A percentile compares a stretch with the other conserved stretches of the same genome.
phyloP scores from a whole-genome alignment of 208 protist species.

The Novymonas esmeraldas region DNA sequence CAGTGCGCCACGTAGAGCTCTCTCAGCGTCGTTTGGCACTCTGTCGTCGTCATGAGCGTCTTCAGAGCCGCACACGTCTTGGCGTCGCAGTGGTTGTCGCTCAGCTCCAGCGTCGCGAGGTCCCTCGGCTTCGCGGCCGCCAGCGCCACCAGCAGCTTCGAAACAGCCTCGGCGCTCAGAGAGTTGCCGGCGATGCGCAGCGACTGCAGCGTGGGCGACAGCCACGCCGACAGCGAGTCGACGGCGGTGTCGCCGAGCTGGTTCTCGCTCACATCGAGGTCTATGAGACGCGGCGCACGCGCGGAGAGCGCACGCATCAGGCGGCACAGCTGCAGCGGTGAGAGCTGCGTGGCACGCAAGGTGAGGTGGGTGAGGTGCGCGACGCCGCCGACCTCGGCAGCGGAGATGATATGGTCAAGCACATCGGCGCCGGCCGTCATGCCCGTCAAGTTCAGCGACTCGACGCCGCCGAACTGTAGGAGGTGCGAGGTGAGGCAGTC shows the following conservation, averaged over 20 bases:
- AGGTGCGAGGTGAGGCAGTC: slow-evolving; percentile 36
- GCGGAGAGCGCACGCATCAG: slow-evolving; percentile 15
- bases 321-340: slow-evolving; percentile 11
- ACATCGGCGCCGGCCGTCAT: slow-evolving; percentile 6
- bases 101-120: slow-evolving; percentile 21
- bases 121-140: neutral
- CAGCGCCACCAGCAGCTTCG: slow-evolving; percentile 14
- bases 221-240: slow-evolving; percentile 22
- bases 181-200: slow-evolving; percentile 36
- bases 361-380: slow-evolving; percentile 24
- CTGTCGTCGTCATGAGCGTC: slow-evolving; percentile 14
- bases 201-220: slow-evolving; percentile 20
- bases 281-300: slow-evolving; percentile 29
- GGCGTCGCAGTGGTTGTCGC: slow-evolving; percentile 15
- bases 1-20: slow-evolving; percentile 25
- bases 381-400: slow-evolving; percentile 9
- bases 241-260: slow-evolving; percentile 39
- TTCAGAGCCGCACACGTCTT: slow-evolving; percentile 16
- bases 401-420: slow-evolving; percentile 13
- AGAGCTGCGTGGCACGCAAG: slow-evolving; percentile 21
- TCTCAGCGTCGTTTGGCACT: slow-evolving; percentile 12
- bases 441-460: slow-evolving; percentile 21
- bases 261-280: slow-evolving; percentile 62
- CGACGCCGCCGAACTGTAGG: slow-evolving; percentile 30
- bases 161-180: slow-evolving; percentile 16